Conservation (phyloP, 2,329 filamentous ascomycete genomes). For the Cladophialophora psammophila region DNA sequence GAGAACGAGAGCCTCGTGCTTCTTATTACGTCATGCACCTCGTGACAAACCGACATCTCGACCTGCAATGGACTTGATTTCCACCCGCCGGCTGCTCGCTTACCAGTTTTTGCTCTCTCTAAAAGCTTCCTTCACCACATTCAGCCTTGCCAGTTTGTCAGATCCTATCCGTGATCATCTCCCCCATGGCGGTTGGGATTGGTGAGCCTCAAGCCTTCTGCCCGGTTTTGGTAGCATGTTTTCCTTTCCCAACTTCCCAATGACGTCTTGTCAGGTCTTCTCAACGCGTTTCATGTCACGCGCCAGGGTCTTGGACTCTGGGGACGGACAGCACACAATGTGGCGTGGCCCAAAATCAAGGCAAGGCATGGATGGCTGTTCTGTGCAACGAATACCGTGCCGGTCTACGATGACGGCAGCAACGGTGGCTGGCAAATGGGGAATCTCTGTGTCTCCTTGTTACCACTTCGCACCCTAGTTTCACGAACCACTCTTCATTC, state of each 20-base stretch:
- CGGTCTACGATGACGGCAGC: no score
- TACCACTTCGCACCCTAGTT: neutral
- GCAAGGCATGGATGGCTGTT: slow-evolving; percentile 10
- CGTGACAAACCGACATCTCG: neutral
- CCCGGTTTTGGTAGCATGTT: slow-evolving; percentile 26
- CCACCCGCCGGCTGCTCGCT: slow-evolving; percentile 6
- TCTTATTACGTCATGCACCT: slow-evolving; percentile 5
- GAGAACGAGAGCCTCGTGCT: neutral
- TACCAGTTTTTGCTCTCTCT: slow-evolving; percentile 4
- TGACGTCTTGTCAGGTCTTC: slow-evolving; percentile 25
- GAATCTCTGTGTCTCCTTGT: slow-evolving; percentile 9
- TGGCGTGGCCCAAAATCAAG: slow-evolving; percentile 20
- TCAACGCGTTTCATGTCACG: slow-evolving; percentile 21
- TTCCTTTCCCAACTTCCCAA: slow-evolving; percentile 15
- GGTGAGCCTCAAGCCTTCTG: slow-evolving; percentile 8
- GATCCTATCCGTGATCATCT: neutral
- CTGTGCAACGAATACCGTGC: neutral
- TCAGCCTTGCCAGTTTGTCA: neutral
- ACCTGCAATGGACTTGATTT: slow-evolving; percentile 10
- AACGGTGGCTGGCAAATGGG: slow-evolving; percentile 3
- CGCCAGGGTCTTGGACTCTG: slow-evolving; percentile 6
- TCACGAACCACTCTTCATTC: neutral
- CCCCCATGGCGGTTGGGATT: neutral
- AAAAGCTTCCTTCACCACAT: neutral
- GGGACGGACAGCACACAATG: neutral